phyloP scores from a whole-genome alignment of 2,329 filamentous ascomycete species.

The Beauveria rudraprayagi region DNA sequence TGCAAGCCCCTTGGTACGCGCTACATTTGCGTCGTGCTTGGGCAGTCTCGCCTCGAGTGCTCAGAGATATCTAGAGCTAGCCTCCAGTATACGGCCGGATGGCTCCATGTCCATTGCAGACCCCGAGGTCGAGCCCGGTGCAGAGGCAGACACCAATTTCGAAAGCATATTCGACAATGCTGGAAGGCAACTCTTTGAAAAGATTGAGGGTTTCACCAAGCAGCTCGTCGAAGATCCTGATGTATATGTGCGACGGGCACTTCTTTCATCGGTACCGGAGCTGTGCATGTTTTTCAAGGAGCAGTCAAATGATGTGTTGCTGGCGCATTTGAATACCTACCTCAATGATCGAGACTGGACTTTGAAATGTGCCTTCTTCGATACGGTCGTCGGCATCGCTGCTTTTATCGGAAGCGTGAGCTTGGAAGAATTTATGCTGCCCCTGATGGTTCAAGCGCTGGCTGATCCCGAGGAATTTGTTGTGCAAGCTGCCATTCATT shows the following conservation, averaged over 20 bases:
- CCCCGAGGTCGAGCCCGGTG: conserved; percentile 68
- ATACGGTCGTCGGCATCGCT: conserved; percentile 87
- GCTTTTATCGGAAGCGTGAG: conserved; percentile 82
- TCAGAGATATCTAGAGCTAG: conserved; percentile 78
- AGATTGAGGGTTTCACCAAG: conserved; percentile 85
- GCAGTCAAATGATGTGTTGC: conserved; percentile 90
- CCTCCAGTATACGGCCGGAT: conserved; percentile 77
- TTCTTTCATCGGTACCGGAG: conserved; percentile 82
- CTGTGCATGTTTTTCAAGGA: conserved; percentile 91
- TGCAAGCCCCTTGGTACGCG: conserved; percentile 65
- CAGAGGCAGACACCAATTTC: conserved; percentile 59
- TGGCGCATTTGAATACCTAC: conserved; percentile 95
- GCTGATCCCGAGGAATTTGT: conserved; percentile 92
- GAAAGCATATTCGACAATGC: conserved; percentile 82
- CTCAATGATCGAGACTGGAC: conserved; percentile 95
- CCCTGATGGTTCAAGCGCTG: conserved; percentile 89
- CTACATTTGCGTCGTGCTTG: conserved; percentile 87
- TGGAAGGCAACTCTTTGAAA: conserved; percentile 70
- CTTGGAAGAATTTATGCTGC: conserved; percentile 89
- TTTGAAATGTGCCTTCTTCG: conserved; percentile 92
- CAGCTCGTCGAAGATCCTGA: conserved; percentile 81
- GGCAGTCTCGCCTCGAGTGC: conserved; percentile 83
- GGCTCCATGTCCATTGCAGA: conserved; percentile 71
- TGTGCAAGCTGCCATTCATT: conserved; percentile 81
- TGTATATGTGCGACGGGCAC: conserved; percentile 78